Conservation (phyloP, 2,329 filamentous ascomycete genomes). For the Cytospora leucostoma region DNA sequence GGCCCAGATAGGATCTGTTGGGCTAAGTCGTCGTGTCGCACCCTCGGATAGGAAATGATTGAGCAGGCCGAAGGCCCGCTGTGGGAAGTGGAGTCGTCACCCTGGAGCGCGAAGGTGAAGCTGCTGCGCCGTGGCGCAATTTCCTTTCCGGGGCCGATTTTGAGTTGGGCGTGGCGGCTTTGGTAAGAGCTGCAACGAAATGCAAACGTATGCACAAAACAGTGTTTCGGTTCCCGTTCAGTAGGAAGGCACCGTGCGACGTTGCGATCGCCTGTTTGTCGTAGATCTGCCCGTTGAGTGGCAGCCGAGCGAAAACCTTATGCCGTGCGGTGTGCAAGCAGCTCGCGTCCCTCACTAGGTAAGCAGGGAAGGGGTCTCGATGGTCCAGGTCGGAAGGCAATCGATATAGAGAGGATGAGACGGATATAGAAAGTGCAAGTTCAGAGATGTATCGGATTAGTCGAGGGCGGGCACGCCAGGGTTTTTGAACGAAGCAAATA, state of each 20-base stretch:
- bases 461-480: not conserved
- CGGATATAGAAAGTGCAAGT: slow-evolving; percentile 7
- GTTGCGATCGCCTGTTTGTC: not conserved
- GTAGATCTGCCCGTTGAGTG: not conserved
- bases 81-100: slow-evolving; percentile 21
- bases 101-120: slow-evolving; percentile 24
- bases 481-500: not conserved
- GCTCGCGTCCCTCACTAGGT: not conserved
- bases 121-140: slow-evolving; percentile 24
- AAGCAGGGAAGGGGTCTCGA: not conserved
- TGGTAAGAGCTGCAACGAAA: slow-evolving; percentile 16
- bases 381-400: not conserved
- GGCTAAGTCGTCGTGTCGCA: slow-evolving; percentile 25
- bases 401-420: not conserved
- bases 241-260: slow-evolving; percentile 12
- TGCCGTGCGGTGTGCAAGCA: slow-evolving; percentile 14
- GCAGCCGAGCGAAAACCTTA: slow-evolving; percentile 4
- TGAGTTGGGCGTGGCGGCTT: slow-evolving; percentile 8
- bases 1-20: slow-evolving; percentile 22
- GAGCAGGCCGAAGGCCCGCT: slow-evolving; percentile 23
- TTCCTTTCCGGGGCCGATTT: slow-evolving; percentile 6
- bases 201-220: slow-evolving; percentile 17
- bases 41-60: slow-evolving; percentile 26
- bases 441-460: not conserved
- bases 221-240: slow-evolving; percentile 8